Evolutionary conservation across 2,329 filamentous ascomycete species (phyloP), one percentile per base, ranked within the genome.

Genomic region (Paecilomyces formosus): DNA sequence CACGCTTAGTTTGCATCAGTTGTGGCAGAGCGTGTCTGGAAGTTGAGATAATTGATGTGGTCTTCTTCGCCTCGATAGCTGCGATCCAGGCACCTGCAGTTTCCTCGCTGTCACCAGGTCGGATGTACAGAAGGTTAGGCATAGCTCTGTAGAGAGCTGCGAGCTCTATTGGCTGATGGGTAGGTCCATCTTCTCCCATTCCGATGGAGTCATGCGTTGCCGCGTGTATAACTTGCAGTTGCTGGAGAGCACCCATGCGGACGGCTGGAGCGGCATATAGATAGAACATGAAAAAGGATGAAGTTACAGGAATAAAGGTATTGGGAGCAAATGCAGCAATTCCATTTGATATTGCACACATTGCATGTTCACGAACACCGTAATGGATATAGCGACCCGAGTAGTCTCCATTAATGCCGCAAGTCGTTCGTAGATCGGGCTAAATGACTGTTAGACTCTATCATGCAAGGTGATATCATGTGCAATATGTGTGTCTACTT

Each of bases 271-370:
- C 83, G 9, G 82, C 82, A 58, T 75, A 76, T 72, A 81, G 71
- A 63, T 85, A 85, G 69, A 86, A 86, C 81, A 86, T 86, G 74
- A 85, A 85, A 72, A 86, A 86, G 3, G 77, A 79, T 0, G 81
- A 80, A 0, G 83, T 86, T 35, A 85, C 71, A 0, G 83, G 83
- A 7, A 86, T 70, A 62, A 86, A 79, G 0, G 82, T 83, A 24
- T 77, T 79, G 35, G 76, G 80, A 59, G 75, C 74, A 60, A 77
- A 87, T 1, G 85, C 85, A 0, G 85, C 83, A 3, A 87, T 70
- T 2, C 84, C 85, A 66, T 96, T 96, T 81, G 95, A 89, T 78
- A 95, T 90, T 71, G 89, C 89, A 2, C 74, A 74, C 83, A 86
- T 85, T 58, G 81, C 82, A 65, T 86, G 83, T 63, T 86, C 83